Base-by-base conservation (phyloP, 2,329 filamentous ascomycete genomes). In the Achaetomium macrosporum region DNA sequence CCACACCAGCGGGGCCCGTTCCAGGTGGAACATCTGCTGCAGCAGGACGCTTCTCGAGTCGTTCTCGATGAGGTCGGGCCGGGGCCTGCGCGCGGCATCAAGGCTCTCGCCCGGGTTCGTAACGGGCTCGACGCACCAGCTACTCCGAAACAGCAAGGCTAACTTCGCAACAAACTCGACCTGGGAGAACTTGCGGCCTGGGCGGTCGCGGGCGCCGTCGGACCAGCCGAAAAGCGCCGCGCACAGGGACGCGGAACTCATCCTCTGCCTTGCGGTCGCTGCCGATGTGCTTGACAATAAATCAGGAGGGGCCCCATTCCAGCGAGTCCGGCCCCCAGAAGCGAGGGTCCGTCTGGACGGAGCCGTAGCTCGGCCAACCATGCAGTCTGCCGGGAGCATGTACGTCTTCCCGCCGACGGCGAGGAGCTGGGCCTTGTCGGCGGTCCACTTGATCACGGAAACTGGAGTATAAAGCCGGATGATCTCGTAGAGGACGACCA, bases 401-500 rank as follows among this genome's bases (percentile, higher is more conserved):
- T 63, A 2, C 0, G 52, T 60, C 36, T 58, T 59, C 1, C 51
- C 56, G 2, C 56, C 57, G 8, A 65, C 55, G 1, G 13, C 12
- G 1, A 66, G 51, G 1, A 58, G 35, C 41, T 56, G 55, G 2
- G 50, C 9, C 5, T 48, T 47, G 9, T 59, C 25, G 3, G 42
- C 53, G 5, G 63, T 64, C 61, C 60, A 66, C 37, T 66, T 65
- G 17, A 57, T 46, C 0, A 58, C n/a, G 1, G 62, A 57, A 0
- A 73, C 64, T 0, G 69, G 68, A 0, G 65, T 63, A 45, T 71
- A 74, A 0, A 75, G 63, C 5, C 71, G 70, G 6, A 76, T 51
- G 1, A 69, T 71, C 59, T 77, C 74, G 30, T 67, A 65, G 65
- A 76, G 58, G 2, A 71, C 57, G 1, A 71, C 64, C 3, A 71